Base-by-base conservation (phyloP, 2,329 filamentous ascomycete species). In the Calcarisporium arbuscula region DNA sequence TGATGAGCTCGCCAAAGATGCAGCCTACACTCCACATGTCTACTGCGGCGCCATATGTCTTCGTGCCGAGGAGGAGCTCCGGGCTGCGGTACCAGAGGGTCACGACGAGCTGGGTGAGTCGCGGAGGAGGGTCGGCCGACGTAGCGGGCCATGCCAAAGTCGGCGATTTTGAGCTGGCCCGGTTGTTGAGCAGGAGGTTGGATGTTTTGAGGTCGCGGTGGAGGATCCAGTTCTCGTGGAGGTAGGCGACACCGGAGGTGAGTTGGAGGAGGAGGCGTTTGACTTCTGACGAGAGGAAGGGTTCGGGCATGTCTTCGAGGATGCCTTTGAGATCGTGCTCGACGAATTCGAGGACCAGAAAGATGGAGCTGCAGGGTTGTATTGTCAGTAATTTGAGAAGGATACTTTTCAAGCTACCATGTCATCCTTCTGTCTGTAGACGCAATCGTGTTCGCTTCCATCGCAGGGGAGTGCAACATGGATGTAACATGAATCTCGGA, bases 21-120 rank as follows among this genome's bases (percentile, higher is more conserved):
- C 92, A 96, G 10, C 92, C 92, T 4, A 96, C 68, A 60, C 85
- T 94, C 92, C 92, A 98, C 73, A 96, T 84, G 62, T 96, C 92
- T 48, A 96, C 72, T 41, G 84, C 76, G 1, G 72, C 65, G 39
- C 74, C 80, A 63, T 98, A 98, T 12, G 70, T 72, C 22, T 75
- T 74, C 0, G 85, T 69, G 6, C 92, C 92, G 4, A 96, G 77
- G 3, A 98, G 73, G 9, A 96, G 74, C 61, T 96, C 92, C 0
- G 92, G 92, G 1, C 85, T 75, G 37, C 92, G 85, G 59, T 98
- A 98, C 92, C 92, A 98, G 6, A 98, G 74, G 6, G 92, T 98
- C 14, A 96, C 90, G 42, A 98, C 92, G 30, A 96, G 76, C 54
- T 90, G 84, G 3, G 92, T 96, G 40, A 96, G 72, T 43, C 84